Percentiles rank a stretch among this genome's conserved stretches.
Conservation (phyloP, 805 yeast genomes). For the Geotrichum ghanense region DNA sequence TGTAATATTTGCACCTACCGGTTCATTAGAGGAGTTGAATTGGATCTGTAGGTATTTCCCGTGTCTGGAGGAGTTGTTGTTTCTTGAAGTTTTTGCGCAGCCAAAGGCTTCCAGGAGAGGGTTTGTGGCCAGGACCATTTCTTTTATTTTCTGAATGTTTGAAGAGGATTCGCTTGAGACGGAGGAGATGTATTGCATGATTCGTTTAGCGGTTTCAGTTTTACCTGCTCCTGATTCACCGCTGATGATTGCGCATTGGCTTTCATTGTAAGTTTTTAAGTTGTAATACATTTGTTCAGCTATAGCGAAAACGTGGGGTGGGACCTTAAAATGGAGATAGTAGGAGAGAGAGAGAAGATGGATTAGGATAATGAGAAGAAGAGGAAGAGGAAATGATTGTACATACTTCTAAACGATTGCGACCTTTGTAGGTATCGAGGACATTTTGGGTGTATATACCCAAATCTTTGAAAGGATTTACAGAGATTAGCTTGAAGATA, state of each 20-base stretch:
- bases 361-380: neutral
- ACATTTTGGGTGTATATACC: constrained; percentile 57
- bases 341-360: neutral
- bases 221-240: constrained; percentile 99
- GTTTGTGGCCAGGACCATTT: constrained; percentile 90
- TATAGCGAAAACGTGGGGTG: constrained; percentile 85
- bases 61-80: constrained; percentile 89
- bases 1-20: constrained; percentile 84
- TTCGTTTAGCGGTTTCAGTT: constrained; percentile 92
- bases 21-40: constrained; percentile 49
- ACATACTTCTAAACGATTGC: constrained; percentile 48
- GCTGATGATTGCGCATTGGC: constrained; percentile 90
- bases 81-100: constrained; percentile 89
- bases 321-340: constrained; percentile 25
- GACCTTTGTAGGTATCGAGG: constrained; percentile 43
- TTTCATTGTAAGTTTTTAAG: constrained; percentile 51
- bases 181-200: constrained; percentile 81
- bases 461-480: constrained; percentile 76
- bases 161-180: constrained; percentile 23
- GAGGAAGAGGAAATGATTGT: neutral
- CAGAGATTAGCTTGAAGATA: constrained; percentile 66
- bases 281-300: constrained; percentile 79
- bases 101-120: constrained; percentile 96
- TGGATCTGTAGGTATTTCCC: constrained; percentile 91
- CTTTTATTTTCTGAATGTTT: constrained; percentile 83